Conservation (phyloP, 2,329 filamentous ascomycete genomes). For the Emmonsia crescens region DNA sequence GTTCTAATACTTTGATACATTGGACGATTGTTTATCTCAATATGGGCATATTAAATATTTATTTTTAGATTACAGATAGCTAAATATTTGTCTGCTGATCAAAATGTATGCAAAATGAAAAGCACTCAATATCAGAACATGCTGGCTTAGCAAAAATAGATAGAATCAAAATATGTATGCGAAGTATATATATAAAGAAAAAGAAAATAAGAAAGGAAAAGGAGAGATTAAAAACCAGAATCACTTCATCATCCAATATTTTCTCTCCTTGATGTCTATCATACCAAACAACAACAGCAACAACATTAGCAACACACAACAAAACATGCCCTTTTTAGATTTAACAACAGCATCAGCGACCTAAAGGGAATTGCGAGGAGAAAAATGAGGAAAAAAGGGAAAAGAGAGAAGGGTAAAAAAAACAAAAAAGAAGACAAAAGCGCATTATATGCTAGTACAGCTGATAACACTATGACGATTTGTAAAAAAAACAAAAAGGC, state of each 20-base stretch:
- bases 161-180: neutral
- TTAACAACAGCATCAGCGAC: neutral
- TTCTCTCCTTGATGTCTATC: neutral
- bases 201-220: slow-evolving; percentile 2
- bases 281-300: neutral
- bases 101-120: neutral
- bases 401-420: slow-evolving; percentile 2
- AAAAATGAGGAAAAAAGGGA: neutral
- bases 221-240: slow-evolving; percentile 4
- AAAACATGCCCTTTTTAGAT: neutral
- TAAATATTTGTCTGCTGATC: too few species aligned
- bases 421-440: neutral
- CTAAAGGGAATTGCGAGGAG: neutral
- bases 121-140: neutral
- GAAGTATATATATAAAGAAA: neutral
- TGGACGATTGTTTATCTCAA: too few species aligned
- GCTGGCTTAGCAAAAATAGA: neutral
- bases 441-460: neutral
- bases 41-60: neutral
- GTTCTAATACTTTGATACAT: too few species aligned
- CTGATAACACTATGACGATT: neutral
- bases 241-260: slow-evolving; percentile 1
- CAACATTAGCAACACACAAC: neutral
- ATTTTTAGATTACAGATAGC: neutral
- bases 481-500: neutral